Evolutionary conservation across 2,329 filamentous ascomycete genomes (phyloP).

Genomic region (Ophiosphaerella herpotricha): DNA sequence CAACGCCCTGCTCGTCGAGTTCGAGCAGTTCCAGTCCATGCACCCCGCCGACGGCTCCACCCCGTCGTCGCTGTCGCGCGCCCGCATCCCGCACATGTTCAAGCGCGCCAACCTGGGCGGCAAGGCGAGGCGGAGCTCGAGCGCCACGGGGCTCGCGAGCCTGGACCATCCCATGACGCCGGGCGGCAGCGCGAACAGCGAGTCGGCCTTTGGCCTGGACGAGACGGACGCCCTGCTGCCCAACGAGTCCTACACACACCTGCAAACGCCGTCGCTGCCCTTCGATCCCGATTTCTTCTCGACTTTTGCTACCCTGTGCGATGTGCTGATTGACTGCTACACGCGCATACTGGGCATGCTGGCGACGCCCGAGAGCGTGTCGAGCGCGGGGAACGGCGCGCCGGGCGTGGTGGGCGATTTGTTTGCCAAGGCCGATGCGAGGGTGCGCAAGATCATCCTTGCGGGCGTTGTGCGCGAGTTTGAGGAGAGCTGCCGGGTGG

Average conservation of each 20-base stretch:
- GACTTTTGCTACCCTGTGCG: constrained; percentile 93
- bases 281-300: constrained; percentile 98
- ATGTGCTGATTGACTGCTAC: constrained; percentile 93
- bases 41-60: constrained; percentile 77
- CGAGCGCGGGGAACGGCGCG: constrained; percentile 28
- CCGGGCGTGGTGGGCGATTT: constrained; percentile 69
- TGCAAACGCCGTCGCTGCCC: constrained; percentile 88
- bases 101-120: constrained; percentile 47
- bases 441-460: constrained; percentile 85
- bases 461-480: constrained; percentile 89
- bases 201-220: constrained; percentile 27
- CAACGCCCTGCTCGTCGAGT: constrained; percentile 84
- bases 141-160: constrained; percentile 55
- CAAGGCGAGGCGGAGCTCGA: constrained; percentile 59
- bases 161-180: neutral
- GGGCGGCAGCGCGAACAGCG: constrained; percentile 27
- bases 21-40: constrained; percentile 88
- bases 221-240: constrained; percentile 39
- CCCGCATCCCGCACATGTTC: constrained; percentile 66
- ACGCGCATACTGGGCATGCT: constrained; percentile 76
- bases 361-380: constrained; percentile 63
- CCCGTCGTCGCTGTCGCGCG: constrained; percentile 72
- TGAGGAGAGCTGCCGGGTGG: constrained; percentile 79
- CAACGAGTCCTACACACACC: constrained; percentile 86
- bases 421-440: constrained; percentile 86